A percentile compares a stretch with the other conserved stretches of the same genome.
phyloP scores from a whole-genome alignment of 2,329 filamentous ascomycete species.

The Trichoderma hamatum region DNA sequence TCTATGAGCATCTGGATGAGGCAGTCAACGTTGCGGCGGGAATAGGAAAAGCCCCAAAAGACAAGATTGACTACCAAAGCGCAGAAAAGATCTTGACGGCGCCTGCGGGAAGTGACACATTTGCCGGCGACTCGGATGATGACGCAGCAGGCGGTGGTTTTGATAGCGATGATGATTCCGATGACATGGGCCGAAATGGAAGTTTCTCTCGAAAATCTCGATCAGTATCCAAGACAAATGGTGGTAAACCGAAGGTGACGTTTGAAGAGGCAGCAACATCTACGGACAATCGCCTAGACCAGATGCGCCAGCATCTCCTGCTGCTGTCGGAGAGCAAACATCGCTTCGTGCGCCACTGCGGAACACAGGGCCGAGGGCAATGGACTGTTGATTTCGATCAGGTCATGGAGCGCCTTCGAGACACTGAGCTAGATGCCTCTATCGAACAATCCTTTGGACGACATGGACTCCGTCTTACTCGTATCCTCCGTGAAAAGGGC shows the following conservation, averaged over 20 bases:
- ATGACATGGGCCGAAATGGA: slow-evolving; percentile 40
- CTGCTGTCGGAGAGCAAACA: slow-evolving; percentile 70
- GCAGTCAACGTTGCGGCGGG: slow-evolving; percentile 58
- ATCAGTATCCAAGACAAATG: slow-evolving; percentile 39
- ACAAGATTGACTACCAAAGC: slow-evolving; percentile 50
- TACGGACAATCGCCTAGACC: slow-evolving; percentile 54
- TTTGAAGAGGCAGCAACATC: slow-evolving; percentile 53
- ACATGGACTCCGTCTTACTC: slow-evolving; percentile 77
- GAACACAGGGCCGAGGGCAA: slow-evolving; percentile 64
- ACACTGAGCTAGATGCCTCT: slow-evolving; percentile 78
- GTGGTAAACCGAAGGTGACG: slow-evolving; percentile 49
- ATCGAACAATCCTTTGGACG: slow-evolving; percentile 77
- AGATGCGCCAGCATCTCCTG: slow-evolving; percentile 73
- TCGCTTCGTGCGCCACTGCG: slow-evolving; percentile 69
- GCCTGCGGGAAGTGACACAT: slow-evolving; percentile 40
- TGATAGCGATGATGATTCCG: slow-evolving; percentile 39
- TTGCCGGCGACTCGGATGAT: slow-evolving; percentile 43
- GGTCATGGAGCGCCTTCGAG: slow-evolving; percentile 70
- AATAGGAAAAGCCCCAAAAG: slow-evolving; percentile 57
- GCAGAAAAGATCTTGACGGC: slow-evolving; percentile 53
- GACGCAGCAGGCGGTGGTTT: slow-evolving; percentile 32
- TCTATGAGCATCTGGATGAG: slow-evolving; percentile 58
- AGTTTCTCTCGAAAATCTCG: slow-evolving; percentile 32
- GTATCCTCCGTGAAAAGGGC: slow-evolving; percentile 82
- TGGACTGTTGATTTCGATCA: slow-evolving; percentile 85